phyloP scores from a whole-genome alignment of 148 eudicot species.

The Amaranthus cruentus region DNA sequence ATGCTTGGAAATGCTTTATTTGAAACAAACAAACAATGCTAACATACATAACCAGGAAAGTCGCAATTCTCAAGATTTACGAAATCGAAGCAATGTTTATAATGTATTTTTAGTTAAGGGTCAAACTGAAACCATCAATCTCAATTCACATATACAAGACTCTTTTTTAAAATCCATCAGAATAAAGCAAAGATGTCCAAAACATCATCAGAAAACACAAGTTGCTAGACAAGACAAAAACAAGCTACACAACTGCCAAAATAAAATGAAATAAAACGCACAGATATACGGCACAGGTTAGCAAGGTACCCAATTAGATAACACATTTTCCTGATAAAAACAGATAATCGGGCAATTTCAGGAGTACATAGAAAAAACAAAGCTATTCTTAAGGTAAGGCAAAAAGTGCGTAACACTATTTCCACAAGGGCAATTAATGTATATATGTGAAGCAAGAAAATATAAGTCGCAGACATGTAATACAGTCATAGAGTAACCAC shows the following conservation, averaged over 20 bases:
- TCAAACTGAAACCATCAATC: too few species aligned
- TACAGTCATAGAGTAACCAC: not conserved
- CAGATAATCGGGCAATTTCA: not conserved
- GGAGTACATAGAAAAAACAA: not conserved
- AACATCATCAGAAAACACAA: not conserved
- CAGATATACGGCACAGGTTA: not conserved
- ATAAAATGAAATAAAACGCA: not conserved
- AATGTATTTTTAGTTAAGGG: too few species aligned
- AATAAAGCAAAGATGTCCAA: not conserved
- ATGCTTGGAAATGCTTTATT: too few species aligned
- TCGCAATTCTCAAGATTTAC: too few species aligned
- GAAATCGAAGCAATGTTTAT: too few species aligned
- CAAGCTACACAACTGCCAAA: not conserved
- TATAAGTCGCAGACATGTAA: not conserved
- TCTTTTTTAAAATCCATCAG: not conserved
- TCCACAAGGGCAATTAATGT: not conserved
- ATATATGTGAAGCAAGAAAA: not conserved
- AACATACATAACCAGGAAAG: too few species aligned
- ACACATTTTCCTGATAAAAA: not conserved
- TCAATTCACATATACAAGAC: not conserved
- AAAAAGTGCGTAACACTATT: not conserved
- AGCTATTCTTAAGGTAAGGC: not conserved
- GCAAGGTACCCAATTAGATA: not conserved
- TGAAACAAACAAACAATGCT: too few species aligned
- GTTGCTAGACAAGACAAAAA: not conserved